These are phyloP conservation scores for Aspergillus caelatus DNA, from an alignment of 2,329 filamentous ascomycete species.

Conservation along the genomic window DNA sequence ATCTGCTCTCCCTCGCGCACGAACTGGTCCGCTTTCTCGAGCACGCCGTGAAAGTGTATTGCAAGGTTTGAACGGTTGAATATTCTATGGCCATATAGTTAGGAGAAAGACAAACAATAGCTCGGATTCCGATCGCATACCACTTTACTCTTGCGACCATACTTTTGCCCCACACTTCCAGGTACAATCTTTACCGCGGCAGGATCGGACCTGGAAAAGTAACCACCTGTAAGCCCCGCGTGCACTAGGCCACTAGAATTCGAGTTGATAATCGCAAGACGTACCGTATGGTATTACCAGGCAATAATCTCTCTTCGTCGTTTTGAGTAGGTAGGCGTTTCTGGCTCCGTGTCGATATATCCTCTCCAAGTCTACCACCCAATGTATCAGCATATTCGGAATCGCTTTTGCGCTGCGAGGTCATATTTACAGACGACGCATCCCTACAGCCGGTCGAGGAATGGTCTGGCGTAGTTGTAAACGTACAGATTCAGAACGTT, in stretches of 20 bases:
- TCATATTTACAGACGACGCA: conserved; percentile 28
- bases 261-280: conserved; percentile 3
- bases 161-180: conserved; percentile 22
- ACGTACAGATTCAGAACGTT: conserved; percentile 19
- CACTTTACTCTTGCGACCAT: conserved; percentile 22
- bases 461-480: conserved; percentile 20
- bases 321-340: conserved; percentile 9
- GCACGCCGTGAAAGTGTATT: conserved; percentile 29
- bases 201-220: conserved; percentile 18
- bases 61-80: conserved; percentile 24
- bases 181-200: conserved; percentile 31
- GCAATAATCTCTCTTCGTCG: conserved; percentile 30
- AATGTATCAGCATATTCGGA: conserved; percentile 16
- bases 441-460: conserved; percentile 23
- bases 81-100: conserved; percentile 6
- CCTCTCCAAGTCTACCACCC: conserved; percentile 16
- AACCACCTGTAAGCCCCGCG: neutral
- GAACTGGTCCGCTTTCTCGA: conserved; percentile 38
- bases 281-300: conserved; percentile 17
- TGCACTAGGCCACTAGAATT: neutral
- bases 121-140: conserved; percentile 16
- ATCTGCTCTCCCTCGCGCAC: conserved; percentile 24
- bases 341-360: conserved; percentile 18
- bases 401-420: conserved; percentile 5
- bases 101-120: neutral